These are phyloP conservation scores for Pythium guiyangense DNA, from an alignment of 352 stramenopile species.

Conservation along the genomic window DNA sequence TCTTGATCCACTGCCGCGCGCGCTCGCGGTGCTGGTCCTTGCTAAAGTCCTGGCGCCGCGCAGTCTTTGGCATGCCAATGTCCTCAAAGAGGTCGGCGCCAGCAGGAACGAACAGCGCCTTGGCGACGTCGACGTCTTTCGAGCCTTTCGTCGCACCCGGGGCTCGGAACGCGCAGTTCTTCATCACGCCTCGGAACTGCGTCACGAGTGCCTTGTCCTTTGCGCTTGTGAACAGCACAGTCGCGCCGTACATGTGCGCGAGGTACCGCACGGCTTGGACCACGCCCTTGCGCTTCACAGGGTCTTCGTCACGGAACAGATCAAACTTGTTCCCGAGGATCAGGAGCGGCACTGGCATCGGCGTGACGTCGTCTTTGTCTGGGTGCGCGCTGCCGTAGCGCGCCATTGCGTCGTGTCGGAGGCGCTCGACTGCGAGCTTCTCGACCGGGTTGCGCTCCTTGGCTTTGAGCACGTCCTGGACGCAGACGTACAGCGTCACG, in stretches of 20 bases:
- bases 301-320: conserved; percentile 83
- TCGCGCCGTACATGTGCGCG: conserved; percentile 83
- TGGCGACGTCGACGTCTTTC: conserved; percentile 66
- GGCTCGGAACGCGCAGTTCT: conserved; percentile 55
- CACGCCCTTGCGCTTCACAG: conserved; percentile 78
- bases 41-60: conserved; percentile 38
- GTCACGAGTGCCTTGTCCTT: conserved; percentile 83
- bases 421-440: conserved; percentile 45
- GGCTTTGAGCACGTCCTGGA: conserved; percentile 47
- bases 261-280: conserved; percentile 84
- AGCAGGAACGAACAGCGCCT: conserved; percentile 66
- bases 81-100: conserved; percentile 71
- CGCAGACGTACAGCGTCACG: conserved; percentile 39
- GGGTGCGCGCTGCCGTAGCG: conserved; percentile 59
- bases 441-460: conserved; percentile 71
- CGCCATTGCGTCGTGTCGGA: conserved; percentile 43
- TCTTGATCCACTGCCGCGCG: conserved; percentile 63
- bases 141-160: conserved; percentile 28
- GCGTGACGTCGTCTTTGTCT: conserved; percentile 69
- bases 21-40: conserved; percentile 58
- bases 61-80: conserved; percentile 64
- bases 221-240: conserved; percentile 77
- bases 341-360: conserved; percentile 71
- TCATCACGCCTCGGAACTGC: conserved; percentile 65
- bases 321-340: conserved; percentile 91